Evolutionary conservation across 2,329 filamentous ascomycete species (phyloP), one percentile per base, ranked within the genome.

Genomic region (Zopfia rhizophila): DNA sequence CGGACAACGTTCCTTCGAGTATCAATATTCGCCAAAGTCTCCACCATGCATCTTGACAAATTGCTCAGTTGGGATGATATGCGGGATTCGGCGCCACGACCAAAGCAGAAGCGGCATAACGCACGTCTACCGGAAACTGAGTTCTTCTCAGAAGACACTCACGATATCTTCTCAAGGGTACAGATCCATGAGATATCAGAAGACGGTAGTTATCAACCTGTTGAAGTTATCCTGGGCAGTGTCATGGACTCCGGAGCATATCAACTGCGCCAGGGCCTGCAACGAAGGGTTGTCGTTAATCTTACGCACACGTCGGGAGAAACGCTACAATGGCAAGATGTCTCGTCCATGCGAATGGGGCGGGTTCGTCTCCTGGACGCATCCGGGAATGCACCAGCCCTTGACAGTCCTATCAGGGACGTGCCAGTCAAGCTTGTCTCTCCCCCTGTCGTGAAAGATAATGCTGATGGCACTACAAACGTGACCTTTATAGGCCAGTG

Each of bases 21-120:
- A 7, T 91, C 91, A 36, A 89, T 99, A 50, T 97, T 96, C 68
- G 92, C 94, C 13, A 88, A 88, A 65, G 90, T 96, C 24, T 94
- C 91, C 1, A 78, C 87, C 0, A 97, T 97, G 87, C 94, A 99
- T 73, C 82, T 99, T 16, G 94, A 99, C 72, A 97, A 96, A 75
- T 81, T 99, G 38, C 83, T 97, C 10, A 99, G 94, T 74, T 99
- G 94, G 94, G 94, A 99, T 68, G 94, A 97, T 63, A 97, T 99
- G 87, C 86, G 93, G 47, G 93, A 99, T 70, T 79, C 82, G 17
- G 79, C 80, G 3, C 78, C 80, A 35, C 73, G 74, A 16, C 75
- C 75, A 3, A 82, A 83, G 13, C 78, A 86, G 37, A 81, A 83
- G 52, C 81, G 82, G 13, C 80, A 82, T 43, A 80, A 78, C 29